A percentile compares a stretch with the other conserved stretches of the same genome.
Conservation (phyloP, 2,329 filamentous ascomycete species). For the Fusarium scirpi region DNA sequence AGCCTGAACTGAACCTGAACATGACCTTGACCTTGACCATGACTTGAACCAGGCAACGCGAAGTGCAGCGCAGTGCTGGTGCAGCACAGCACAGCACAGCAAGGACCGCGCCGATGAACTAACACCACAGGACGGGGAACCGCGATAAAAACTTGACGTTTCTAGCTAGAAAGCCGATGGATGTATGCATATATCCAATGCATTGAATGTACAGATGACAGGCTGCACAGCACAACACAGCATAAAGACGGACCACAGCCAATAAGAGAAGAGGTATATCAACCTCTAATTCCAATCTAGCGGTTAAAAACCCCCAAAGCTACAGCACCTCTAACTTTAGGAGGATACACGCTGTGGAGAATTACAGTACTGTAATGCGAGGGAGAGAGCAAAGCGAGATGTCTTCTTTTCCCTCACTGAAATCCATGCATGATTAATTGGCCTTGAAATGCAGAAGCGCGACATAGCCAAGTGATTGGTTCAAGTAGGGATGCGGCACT, state of each 20-base stretch:
- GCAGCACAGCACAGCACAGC: neutral
- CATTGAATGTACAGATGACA: conserved; percentile 34
- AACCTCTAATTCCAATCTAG: conserved; percentile 16
- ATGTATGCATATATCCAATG: conserved; percentile 4
- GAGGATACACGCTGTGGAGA: conserved; percentile 7
- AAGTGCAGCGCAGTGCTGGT: neutral
- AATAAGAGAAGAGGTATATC: conserved; percentile 11
- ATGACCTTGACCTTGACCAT: conserved; percentile 3
- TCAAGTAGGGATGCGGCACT: conserved; percentile 25
- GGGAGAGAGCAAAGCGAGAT: conserved; percentile 18
- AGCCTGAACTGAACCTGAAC: conserved; percentile 8
- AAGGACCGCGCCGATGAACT: conserved; percentile 32
- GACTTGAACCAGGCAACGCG: conserved; percentile 33
- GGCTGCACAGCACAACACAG: conserved; percentile 19
- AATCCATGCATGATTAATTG: conserved; percentile 47
- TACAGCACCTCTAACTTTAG: neutral
- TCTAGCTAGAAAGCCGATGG: conserved; percentile 27
- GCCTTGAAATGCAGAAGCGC: conserved; percentile 33
- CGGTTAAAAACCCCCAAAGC: conserved; percentile 9
- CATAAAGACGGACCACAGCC: conserved; percentile 12
- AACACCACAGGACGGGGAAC: conserved; percentile 23
- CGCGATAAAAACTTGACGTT: conserved; percentile 17
- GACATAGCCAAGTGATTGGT: conserved; percentile 36
- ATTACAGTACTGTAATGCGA: conserved; percentile 13
- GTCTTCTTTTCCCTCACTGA: conserved; percentile 7